phyloP scores from a whole-genome alignment of 352 stramenopile species.

The Thraustotheca clavata region DNA sequence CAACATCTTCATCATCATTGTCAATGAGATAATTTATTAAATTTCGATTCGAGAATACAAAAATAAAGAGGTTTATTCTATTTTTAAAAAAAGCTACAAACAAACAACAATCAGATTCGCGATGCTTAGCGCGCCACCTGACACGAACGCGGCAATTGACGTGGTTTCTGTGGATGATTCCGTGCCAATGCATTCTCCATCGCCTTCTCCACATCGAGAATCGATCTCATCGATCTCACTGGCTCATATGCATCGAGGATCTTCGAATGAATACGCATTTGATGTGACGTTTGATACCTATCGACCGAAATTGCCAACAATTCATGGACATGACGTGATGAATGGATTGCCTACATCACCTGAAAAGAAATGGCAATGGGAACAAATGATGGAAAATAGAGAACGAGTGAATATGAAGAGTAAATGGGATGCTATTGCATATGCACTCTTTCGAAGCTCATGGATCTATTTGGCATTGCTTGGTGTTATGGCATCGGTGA shows the following conservation, averaged over 20 bases:
- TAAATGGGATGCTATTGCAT: slow-evolving; percentile 12
- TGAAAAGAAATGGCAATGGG: slow-evolving; percentile 21
- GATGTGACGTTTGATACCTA: slow-evolving; percentile 16
- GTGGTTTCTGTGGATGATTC: background rate
- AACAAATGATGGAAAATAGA: background rate
- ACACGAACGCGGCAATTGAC: background rate
- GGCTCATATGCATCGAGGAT: background rate
- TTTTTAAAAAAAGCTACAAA: no score
- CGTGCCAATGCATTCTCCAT: background rate
- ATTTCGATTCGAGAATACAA: no score
- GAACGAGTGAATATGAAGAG: no score
- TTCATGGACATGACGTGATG: background rate
- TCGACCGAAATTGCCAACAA: slow-evolving; percentile 2
- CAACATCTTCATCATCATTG: no score
- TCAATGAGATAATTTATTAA: no score
- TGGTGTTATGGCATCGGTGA: slow-evolving; percentile 40
- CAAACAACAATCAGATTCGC: no score
- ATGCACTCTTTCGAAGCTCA: slow-evolving; percentile 50
- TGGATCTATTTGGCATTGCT: slow-evolving; percentile 68
- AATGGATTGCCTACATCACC: background rate
- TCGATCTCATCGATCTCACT: background rate
- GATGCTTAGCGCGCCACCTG: background rate
- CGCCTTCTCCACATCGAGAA: background rate
- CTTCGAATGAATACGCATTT: slow-evolving; percentile 18
- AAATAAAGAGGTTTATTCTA: no score